These are phyloP conservation scores for Maudiozyma turicensis DNA, from an alignment of 805 yeast genomes.

Conservation along the genomic window DNA sequence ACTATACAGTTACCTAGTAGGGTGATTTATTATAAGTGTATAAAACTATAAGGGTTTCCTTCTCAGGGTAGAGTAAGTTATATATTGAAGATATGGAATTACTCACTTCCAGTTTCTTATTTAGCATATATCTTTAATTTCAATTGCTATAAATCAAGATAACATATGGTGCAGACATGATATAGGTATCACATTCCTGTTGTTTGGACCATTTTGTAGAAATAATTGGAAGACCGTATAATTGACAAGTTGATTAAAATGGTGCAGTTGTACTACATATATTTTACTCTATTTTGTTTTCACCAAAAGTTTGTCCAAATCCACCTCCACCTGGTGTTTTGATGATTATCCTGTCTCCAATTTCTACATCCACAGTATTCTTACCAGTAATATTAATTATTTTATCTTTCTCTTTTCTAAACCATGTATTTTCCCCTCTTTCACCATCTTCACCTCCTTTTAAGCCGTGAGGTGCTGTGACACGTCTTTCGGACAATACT, in stretches of 20 bases:
- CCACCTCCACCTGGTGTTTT: conserved; percentile 87
- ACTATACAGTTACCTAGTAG: no score
- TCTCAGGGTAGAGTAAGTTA: no score
- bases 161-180: no score
- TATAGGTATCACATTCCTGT: no score
- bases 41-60: no score
- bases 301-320: background rate
- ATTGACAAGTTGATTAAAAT: background rate
- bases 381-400: conserved; percentile 58
- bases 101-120: no score
- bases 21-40: no score
- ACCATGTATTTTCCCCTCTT: conserved; percentile 59
- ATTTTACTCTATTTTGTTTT: no score
- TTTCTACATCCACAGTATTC: conserved; percentile 43
- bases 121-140: no score
- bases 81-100: no score
- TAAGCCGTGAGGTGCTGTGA: conserved; percentile 77
- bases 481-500: conserved; percentile 77
- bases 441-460: conserved; percentile 71
- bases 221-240: background rate
- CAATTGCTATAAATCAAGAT: no score
- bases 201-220: background rate
- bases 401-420: conserved; percentile 28
- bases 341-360: conserved; percentile 61
- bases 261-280: background rate